Evolutionary conservation across 495 filamentous ascomycete genomes (phyloP), one percentile per base, ranked within the genome.

Genomic region (Xylaria longipes): DNA sequence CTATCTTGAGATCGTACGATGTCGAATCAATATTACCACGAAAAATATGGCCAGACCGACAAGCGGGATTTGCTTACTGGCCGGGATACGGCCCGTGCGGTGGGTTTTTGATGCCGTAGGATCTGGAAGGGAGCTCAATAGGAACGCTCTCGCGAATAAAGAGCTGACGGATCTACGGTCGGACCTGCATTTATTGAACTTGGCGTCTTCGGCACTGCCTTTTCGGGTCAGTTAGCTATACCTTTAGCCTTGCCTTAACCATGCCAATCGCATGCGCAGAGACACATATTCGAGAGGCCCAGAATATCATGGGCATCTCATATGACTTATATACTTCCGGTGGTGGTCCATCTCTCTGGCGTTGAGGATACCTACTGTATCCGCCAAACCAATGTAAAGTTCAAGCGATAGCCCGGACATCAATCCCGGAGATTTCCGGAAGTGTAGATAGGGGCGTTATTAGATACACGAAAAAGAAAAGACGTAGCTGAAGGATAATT

Each of bases 181-280:
- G 22, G 46, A 33, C 33, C 12, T 56, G 48, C 65, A 67, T 39
- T 67, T 67, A 67, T 56, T 41, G 22, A 4, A 35, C 35, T 43
- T 67, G 48, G 65, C 64, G 48, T 56, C 9, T 43, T 67, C 48
- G 48, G 64, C 9, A 33, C 65, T 56, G 35, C 48, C 65, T 39
- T 67, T 67, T 52, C 50, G 33, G 48, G 65, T 27, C 64, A 29
- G 48, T 25, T 52, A 5, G 25, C 22, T 8, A 56, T 50, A 3
- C 35, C 25, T 37, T 25, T 20, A 5, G 45, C 25, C 41, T 25
- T 20, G 27, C 41, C 27, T 65, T 27, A 48, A 46, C 29, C 8
- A 45, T 41, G 27, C 22, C 22, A 12, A 33, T 37, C n/a, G 7
- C 20, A 37, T 33, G 8, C 4, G 15, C 14, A 37, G 56, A 62